These are phyloP conservation scores for Zostera marina DNA, from an alignment of 116 monocot genomes.

Conservation along the genomic window DNA sequence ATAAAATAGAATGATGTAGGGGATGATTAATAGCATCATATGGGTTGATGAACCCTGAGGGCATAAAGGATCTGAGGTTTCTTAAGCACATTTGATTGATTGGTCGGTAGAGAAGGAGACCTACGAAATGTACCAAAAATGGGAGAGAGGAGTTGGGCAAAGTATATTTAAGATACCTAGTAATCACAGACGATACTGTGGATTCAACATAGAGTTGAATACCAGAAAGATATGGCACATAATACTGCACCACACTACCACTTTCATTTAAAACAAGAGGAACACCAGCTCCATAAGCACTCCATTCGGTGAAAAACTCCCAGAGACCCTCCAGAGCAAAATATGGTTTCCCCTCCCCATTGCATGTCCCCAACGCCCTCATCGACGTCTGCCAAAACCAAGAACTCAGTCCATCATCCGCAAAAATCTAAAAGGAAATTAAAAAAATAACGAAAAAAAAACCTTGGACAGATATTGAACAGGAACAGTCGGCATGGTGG, in stretches of 20 bases:
- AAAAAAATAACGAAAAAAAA: not conserved
- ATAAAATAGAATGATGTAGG: too few species aligned
- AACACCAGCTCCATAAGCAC: conserved; percentile 75
- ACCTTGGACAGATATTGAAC: too few species aligned
- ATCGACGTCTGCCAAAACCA: not conserved
- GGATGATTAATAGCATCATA: too few species aligned
- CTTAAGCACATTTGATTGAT: too few species aligned
- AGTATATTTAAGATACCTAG: conserved; percentile 25
- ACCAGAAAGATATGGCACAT: conserved; percentile 69
- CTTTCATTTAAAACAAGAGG: conserved; percentile 42
- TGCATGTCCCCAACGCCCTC: not conserved
- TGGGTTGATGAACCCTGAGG: too few species aligned
- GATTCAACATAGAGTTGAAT: conserved; percentile 56
- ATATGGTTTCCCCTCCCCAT: conserved; percentile 10
- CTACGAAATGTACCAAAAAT: too few species aligned
- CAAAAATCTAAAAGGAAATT: not conserved
- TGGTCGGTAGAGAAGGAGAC: too few species aligned
- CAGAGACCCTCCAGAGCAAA: conserved; percentile 47
- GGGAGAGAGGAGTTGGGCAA: too few species aligned
- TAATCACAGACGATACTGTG: conserved; percentile 3
- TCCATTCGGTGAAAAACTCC: conserved; percentile 76
- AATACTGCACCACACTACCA: conserved; percentile 60
- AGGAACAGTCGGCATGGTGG: too few species aligned
- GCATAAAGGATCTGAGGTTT: too few species aligned
- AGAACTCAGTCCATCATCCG: not conserved